Evolutionary conservation across 257 asterid species (phyloP).

Genomic region (Penstemon eatonii): DNA sequence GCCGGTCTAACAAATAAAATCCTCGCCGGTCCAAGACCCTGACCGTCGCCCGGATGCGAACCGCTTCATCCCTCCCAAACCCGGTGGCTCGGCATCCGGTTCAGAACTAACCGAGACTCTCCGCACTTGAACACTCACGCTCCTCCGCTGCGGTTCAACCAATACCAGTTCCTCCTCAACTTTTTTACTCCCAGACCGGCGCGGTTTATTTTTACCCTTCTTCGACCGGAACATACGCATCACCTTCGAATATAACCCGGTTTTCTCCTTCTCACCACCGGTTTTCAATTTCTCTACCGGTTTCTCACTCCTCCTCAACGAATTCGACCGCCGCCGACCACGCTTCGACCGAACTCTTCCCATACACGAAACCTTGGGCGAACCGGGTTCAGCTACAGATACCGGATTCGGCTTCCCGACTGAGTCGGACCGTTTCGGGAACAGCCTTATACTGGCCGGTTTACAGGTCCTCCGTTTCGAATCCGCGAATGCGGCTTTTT

Average conservation of each 20-base stretch:
- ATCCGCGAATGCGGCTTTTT: constrained; percentile 48
- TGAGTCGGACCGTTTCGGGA: constrained; percentile 60
- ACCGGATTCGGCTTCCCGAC: constrained; percentile 37
- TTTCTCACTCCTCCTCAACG: constrained; percentile 40
- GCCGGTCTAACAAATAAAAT: constrained; percentile 37
- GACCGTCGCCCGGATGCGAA: constrained; percentile 72
- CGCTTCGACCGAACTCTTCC: constrained; percentile 92
- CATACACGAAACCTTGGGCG: constrained; percentile 93
- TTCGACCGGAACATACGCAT: constrained; percentile 51
- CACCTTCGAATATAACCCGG: constrained; percentile 54
- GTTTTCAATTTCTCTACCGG: constrained; percentile 34
- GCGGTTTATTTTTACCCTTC: constrained; percentile 32
- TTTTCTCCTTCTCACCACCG: constrained; percentile 39
- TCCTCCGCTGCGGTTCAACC: constrained; percentile 41
- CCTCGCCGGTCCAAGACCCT: constrained; percentile 52
- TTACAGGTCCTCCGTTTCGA: constrained; percentile 43
- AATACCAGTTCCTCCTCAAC: constrained; percentile 29
- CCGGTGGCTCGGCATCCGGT: constrained; percentile 50
- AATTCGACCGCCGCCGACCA: constrained; percentile 57
- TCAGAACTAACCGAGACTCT: constrained; percentile 34
- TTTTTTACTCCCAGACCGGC: constrained; percentile 35
- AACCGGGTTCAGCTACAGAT: constrained; percentile 63
- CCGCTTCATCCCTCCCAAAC: constrained; percentile 68
- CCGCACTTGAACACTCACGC: constrained; percentile 35
- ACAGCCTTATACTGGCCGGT: constrained; percentile 49